A percentile compares a stretch with the other conserved stretches of the same genome.
phyloP scores from a whole-genome alignment of 768 basidiomycete species.

The Lactifluus piperatus region DNA sequence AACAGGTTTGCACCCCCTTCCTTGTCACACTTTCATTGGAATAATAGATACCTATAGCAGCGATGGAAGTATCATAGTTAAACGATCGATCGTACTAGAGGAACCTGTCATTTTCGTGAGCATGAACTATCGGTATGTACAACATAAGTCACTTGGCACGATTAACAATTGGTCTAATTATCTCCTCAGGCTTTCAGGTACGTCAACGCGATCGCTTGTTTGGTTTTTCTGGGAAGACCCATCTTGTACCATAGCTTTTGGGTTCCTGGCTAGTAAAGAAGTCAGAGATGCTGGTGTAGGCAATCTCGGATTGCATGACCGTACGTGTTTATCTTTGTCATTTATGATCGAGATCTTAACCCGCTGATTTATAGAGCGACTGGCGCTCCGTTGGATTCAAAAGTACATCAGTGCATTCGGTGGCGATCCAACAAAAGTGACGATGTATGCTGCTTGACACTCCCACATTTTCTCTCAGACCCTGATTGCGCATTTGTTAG shows the following conservation, averaged over 20 bases:
- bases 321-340: slow-evolving; percentile 28
- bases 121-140: slow-evolving; percentile 22
- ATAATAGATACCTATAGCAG: neutral
- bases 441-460: slow-evolving; percentile 33
- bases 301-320: slow-evolving; percentile 55
- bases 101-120: slow-evolving; percentile 23
- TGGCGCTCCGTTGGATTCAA: slow-evolving; percentile 56
- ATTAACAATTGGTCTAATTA: neutral
- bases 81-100: slow-evolving; percentile 20
- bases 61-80: slow-evolving; percentile 17
- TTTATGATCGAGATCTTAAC: neutral
- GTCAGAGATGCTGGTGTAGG: no score
- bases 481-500: slow-evolving; percentile 19
- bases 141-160: neutral
- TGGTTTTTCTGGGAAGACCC: neutral
- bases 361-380: slow-evolving; percentile 34
- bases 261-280: slow-evolving; percentile 45
- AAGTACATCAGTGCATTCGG: slow-evolving; percentile 54
- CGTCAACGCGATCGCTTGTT: neutral
- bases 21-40: no score
- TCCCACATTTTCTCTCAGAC: neutral
- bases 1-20: neutral
- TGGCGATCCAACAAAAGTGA: slow-evolving; percentile 53
- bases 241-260: slow-evolving; percentile 30
- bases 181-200: slow-evolving; percentile 1